Percentiles rank a stretch among this genome's conserved stretches.
Conservation (phyloP, 2,329 filamentous ascomycete species). For the Xylariaceae sp. region DNA sequence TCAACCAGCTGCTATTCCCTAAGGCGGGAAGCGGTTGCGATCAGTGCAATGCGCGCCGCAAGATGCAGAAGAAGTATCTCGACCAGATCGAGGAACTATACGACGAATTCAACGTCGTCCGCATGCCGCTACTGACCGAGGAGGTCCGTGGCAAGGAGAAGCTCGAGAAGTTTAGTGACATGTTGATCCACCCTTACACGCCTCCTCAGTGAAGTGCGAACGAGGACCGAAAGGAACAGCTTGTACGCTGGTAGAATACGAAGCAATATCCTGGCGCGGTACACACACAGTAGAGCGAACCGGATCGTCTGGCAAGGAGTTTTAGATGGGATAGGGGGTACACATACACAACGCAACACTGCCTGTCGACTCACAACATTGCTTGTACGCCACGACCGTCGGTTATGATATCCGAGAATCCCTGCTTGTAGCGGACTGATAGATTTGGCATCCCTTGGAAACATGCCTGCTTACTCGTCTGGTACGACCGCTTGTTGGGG, state of each 20-base stretch:
- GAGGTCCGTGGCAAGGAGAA: constrained; percentile 94
- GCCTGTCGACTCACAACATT: background rate
- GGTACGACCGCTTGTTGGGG: background rate
- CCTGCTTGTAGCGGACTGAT: background rate
- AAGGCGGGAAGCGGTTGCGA: constrained; percentile 80
- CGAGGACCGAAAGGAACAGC: background rate
- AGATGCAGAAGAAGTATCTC: constrained; percentile 99
- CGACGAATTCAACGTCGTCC: constrained; percentile 97
- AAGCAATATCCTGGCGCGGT: background rate
- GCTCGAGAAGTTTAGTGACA: constrained; percentile 82
- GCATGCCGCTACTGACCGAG: constrained; percentile 93
- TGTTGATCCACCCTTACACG: constrained; percentile 71
- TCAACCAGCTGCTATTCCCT: constrained; percentile 95
- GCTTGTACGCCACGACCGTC: background rate
- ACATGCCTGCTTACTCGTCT: background rate
- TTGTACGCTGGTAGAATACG: background rate
- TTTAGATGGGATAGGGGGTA: background rate
- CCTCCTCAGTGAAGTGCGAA: constrained; percentile 47
- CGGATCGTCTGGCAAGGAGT: background rate
- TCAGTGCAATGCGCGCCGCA: constrained; percentile 87
- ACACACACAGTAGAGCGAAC: background rate
- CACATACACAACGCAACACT: background rate
- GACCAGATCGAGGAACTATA: constrained; percentile 98
- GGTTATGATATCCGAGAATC: background rate
- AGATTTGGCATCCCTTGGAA: background rate